Evolutionary conservation across 305 asterid species (phyloP), one percentile per base, ranked within the genome.

Genomic region (Nicotiana rustica): DNA sequence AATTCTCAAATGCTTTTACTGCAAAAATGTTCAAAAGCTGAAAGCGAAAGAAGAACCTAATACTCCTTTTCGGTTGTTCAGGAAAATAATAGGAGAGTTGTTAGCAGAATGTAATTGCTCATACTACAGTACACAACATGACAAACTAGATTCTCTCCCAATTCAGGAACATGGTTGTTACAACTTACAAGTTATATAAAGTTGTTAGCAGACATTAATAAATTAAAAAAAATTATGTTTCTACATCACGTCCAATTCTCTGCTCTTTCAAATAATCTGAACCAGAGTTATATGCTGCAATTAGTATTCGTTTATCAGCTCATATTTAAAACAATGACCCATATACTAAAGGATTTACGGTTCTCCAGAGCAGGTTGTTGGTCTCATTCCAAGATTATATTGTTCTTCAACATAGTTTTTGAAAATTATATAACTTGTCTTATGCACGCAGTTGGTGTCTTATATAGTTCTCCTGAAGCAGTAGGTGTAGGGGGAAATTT

Each of bases 401-500:
- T 18, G 1, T 18, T 61, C 12, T 25, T 64, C 69, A 6, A 14
- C 18, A 12, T 71, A 71, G 44, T 49, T 21, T 1, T 75, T 41
- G 15, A 44, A 75, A 71, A 41, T 71, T 75, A 75, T 52, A n/a
- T 25, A 15, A 29, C 3, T 15, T 75, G 64, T 52, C 65, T 6
- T 15, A 81, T 61, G 55, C 57, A 44, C 17, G 44, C 14, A 3
- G 55, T 55, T 8, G 69, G 61, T 12, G 41, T 18, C 41, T 31
- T 36, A 1, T 13, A 18, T 79, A 78, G 68, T 64, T 47, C 85
- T 29, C 81, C 81, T 33, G 81, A 77, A 36, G 38, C 65, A 68
- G 62, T 64, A n/a, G 83, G 83, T 31, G 83, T 81, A 61, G 31
- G 29, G 1, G 82, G 81, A 7, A 77, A 67, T 5, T 76, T 62